Evolutionary conservation across 2,329 filamentous ascomycete genomes (phyloP), one percentile per base, ranked within the genome.

Genomic region (Xylariaceae sp.): DNA sequence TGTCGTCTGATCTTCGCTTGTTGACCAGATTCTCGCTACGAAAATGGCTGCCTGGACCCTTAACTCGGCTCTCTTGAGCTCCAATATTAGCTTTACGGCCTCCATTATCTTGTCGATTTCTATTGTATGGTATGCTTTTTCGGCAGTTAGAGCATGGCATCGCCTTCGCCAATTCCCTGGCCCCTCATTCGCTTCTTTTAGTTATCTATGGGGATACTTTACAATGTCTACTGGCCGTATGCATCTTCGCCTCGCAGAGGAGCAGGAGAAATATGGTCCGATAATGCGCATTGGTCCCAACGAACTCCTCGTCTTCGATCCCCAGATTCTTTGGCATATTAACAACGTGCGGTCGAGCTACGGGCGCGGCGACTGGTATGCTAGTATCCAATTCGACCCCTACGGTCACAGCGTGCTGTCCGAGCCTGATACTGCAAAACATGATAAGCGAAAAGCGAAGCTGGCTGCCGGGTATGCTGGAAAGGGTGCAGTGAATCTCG

Each of bases 371-470:
- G 48, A 21, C 12, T 73, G 68, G 65, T 72, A 70, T 23, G 43
- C 34, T 4, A 64, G 65, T 34, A 53, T 64, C 28, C 58, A 61
- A 29, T 65, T 71, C 43, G 65, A 72, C 29, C 69, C 67, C 6
- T 66, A 66, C 4, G 68, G 62, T 17, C 40, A 68, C 9, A 67
- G 45, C 26, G 61, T 72, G 1, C 34, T 71, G 3, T 70, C 64
- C 5, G 62, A 70, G 37, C 52, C 54, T 8, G 52, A 67, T 41
- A 69, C 65, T 2, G 50, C 53, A 12, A 53, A 33, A 7, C 70
- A 73, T 44, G 70, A 71, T 50, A 60, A 60, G 36, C 65, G 66
- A 11, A 73, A 71, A 53, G 66, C 70, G 7, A 64, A 64, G 26
- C n/a, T 72, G 7, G 55, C 51, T 2, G 24, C 54, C 2, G 67